Percentiles rank a stretch among this genome's conserved stretches.
Evolutionary conservation across 2,329 filamentous ascomycete species (phyloP).

Genomic region (Nigrograna mackinnonii): DNA sequence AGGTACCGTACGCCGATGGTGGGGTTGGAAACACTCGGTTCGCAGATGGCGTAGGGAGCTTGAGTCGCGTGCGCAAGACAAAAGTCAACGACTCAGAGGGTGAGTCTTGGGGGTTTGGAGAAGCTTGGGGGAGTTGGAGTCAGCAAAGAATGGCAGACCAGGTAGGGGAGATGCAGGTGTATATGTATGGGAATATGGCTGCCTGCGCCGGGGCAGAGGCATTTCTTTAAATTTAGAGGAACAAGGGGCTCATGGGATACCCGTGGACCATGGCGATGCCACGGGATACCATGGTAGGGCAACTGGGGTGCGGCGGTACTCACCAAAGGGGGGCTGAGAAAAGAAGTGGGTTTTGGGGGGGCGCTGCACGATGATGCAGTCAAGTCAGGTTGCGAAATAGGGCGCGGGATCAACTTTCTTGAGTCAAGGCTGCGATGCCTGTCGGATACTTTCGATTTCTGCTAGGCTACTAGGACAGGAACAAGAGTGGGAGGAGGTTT

Average conservation of each 20-base stretch:
- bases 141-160: no score
- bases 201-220: not conserved
- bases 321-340: conserved; percentile 10
- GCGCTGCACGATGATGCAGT: conserved; percentile 13
- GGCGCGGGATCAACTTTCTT: not conserved
- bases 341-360: conserved; percentile 9
- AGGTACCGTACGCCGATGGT: conserved; percentile 1
- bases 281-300: no score
- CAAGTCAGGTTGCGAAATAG: conserved; percentile 1
- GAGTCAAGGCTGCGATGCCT: not conserved
- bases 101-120: not conserved
- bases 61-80: not conserved
- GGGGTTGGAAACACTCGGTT: not conserved
- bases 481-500: not conserved
- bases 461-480: not conserved
- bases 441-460: no score
- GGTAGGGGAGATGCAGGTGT: no score
- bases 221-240: not conserved
- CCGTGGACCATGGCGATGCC: no score
- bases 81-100: not conserved
- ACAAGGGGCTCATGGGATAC: not conserved
- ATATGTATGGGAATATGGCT: no score
- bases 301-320: no score
- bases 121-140: not conserved
- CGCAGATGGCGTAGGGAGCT: not conserved